phyloP scores from a whole-genome alignment of 2,329 filamentous ascomycete species.

The Arthrobotrys musiformis region DNA sequence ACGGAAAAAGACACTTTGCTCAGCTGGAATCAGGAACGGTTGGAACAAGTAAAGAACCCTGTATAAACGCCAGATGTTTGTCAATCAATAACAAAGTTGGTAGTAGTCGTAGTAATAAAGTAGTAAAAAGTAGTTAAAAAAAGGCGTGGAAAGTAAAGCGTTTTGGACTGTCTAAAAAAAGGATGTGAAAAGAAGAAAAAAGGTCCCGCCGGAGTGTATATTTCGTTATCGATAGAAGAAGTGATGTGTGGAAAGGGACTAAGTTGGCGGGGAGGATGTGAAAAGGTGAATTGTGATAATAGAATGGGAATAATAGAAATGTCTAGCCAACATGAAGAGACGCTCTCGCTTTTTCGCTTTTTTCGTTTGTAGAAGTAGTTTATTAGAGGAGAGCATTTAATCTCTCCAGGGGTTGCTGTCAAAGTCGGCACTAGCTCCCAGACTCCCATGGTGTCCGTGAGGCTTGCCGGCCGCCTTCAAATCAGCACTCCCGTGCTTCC shows the following conservation, averaged over 20 bases:
- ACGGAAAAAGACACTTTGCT: no score
- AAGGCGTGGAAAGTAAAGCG: background rate
- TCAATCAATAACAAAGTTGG: conserved; percentile 14
- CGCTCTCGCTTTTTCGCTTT: background rate
- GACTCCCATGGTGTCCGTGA: conserved; percentile 16
- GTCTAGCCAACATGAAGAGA: background rate
- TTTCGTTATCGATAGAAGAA: background rate
- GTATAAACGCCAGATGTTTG: conserved; percentile 44
- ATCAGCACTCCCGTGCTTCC: conserved; percentile 86
- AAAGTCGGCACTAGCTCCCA: conserved; percentile 21
- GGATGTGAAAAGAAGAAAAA: background rate
- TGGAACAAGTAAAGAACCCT: background rate
- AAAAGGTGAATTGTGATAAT: background rate
- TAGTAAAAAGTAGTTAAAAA: no score
- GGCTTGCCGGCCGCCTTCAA: conserved; percentile 63
- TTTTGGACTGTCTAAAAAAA: conserved; percentile 1
- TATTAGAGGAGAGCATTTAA: conserved; percentile 2
- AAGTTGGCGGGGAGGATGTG: background rate
- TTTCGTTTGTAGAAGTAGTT: no score
- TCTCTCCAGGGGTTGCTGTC: conserved; percentile 53
- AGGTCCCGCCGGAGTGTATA: background rate
- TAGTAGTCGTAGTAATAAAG: background rate
- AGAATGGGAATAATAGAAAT: background rate
- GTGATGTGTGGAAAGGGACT: background rate
- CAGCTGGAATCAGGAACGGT: no score